A percentile compares a stretch with the other conserved stretches of the same genome.
Conservation (phyloP, 2,329 filamentous ascomycete genomes). For the Colletotrichum orbiculare region DNA sequence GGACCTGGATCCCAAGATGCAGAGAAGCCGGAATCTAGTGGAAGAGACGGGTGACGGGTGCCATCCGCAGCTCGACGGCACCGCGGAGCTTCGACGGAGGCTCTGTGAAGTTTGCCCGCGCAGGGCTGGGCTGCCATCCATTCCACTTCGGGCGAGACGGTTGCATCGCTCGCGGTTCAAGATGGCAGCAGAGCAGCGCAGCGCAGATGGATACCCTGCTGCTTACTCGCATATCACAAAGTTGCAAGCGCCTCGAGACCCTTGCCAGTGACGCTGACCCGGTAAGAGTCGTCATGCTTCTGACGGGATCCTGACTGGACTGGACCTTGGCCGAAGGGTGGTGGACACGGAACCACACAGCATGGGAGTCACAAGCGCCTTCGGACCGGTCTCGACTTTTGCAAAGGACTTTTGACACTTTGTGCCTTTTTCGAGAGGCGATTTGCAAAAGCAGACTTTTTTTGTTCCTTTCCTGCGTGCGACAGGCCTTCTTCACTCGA, state of each 20-base stretch:
- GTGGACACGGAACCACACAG: too few relatives aligned
- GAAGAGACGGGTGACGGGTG: constrained; percentile 20
- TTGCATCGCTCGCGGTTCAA: constrained; percentile 9
- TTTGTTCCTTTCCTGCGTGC: not conserved
- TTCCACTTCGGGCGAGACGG: constrained; percentile 5
- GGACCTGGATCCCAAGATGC: constrained; percentile 7
- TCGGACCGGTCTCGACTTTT: constrained; percentile 26
- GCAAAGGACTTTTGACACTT: not conserved
- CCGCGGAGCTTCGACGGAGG: constrained; percentile 22
- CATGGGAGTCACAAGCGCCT: not conserved
- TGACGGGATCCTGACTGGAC: constrained; percentile 1
- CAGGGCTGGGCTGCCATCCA: not conserved
- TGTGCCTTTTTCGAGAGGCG: constrained; percentile 8
- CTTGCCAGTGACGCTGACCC: not conserved
- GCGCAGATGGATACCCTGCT: not conserved
- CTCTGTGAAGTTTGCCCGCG: constrained; percentile 8
- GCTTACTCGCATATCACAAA: constrained; percentile 16
- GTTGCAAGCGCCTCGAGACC: constrained; percentile 14
- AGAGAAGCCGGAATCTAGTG: constrained; percentile 27
- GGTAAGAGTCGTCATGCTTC: not conserved
- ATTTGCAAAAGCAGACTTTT: not conserved
- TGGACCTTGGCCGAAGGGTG: not conserved
- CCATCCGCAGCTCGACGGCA: constrained; percentile 24
- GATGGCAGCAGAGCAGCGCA: not conserved
- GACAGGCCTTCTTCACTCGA: not conserved